Evolutionary conservation across 164 flowering plant species (phyloP), one percentile per base, ranked within the genome.

Genomic region (Kingdonia uniflora): DNA sequence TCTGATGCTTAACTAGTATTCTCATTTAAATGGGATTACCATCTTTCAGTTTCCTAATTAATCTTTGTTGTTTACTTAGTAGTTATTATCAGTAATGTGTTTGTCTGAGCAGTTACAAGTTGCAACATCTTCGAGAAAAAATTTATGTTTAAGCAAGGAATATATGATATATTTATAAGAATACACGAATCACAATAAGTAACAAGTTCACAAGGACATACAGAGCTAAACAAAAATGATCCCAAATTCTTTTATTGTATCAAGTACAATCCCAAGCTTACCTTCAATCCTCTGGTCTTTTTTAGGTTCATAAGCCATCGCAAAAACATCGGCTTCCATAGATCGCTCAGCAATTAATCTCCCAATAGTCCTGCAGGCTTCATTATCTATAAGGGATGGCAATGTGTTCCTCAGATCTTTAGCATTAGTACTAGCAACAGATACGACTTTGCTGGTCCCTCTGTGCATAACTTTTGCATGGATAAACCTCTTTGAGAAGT

Each of bases 391-490:
- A 7, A 87, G 85, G 1, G 98, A 91, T 2, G 92, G 82, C 57
- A 91, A 69, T n/a, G 80, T 58, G 63, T 72, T 68, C 61, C 98
- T 76, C 20, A 91, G 71, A 61, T 91, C 98, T 74, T 69, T 87
- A 41, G 96, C 63, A 49, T 87, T 91, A 22, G 98, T 87, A 20
- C 80, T 87, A 14, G 98, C 98, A 19, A 85, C 98, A 11, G 98
- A 80, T 49, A 91, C 71, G 58, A 91, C 98, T 68, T 91, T 91
- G 80, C 95, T 83, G 42, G 98, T 91, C 46, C 81, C 83, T 19
- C 98, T 62, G 62, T 91, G 98, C 75, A 91, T 77, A 60, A 91
- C 98, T 68, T 91, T 91, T 16, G 96, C 98, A 63, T 85, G 95
- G 37, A 91, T 66, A 41, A 87, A 91, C 54, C 78, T 62, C 69